Conservation (phyloP, 371 early-diverging fungal species). For the Apophysomyces variabilis region DNA sequence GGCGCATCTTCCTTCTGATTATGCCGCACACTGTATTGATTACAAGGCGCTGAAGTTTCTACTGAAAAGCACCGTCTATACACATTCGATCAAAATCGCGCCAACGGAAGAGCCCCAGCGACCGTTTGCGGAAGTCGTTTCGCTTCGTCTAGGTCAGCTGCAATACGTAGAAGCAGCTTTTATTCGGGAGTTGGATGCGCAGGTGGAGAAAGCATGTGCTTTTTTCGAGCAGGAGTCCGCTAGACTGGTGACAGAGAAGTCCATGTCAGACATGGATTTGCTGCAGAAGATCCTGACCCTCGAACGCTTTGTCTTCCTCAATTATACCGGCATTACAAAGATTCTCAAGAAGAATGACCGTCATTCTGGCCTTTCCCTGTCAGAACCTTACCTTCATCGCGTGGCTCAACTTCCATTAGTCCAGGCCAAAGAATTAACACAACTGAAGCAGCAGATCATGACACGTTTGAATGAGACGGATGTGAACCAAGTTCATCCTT, state of each 20-base stretch:
- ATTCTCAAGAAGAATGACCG: conserved; percentile 74
- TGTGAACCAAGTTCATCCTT: conserved; percentile 6
- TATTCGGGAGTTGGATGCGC: conserved; percentile 61
- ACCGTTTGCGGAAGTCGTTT: conserved; percentile 50
- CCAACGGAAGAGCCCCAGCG: conserved; percentile 18
- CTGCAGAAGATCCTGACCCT: conserved; percentile 56
- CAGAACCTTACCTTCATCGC: conserved; percentile 76
- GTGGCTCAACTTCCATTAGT: conserved; percentile 67
- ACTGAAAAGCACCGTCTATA: conserved; percentile 56
- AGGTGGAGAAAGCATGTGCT: conserved; percentile 58
- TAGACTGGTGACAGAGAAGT: conserved; percentile 15
- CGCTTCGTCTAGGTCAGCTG: conserved; percentile 48
- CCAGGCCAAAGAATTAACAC: conserved; percentile 60
- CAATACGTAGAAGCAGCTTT: conserved; percentile 59
- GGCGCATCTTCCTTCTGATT: conserved; percentile 59
- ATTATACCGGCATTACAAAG: conserved; percentile 69
- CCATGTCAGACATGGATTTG: conserved; percentile 22
- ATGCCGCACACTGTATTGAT: conserved; percentile 66
- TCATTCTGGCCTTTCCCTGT: conserved; percentile 69
- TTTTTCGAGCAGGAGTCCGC: conserved; percentile 48
- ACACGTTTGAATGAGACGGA: conserved; percentile 41
- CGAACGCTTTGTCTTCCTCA: conserved; percentile 64
- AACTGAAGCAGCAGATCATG: conserved; percentile 71
- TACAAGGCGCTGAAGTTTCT: conserved; percentile 66
- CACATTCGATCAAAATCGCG: conserved; percentile 40